phyloP scores from a whole-genome alignment of 805 yeast species.

The Blastobotrys peoriensis region DNA sequence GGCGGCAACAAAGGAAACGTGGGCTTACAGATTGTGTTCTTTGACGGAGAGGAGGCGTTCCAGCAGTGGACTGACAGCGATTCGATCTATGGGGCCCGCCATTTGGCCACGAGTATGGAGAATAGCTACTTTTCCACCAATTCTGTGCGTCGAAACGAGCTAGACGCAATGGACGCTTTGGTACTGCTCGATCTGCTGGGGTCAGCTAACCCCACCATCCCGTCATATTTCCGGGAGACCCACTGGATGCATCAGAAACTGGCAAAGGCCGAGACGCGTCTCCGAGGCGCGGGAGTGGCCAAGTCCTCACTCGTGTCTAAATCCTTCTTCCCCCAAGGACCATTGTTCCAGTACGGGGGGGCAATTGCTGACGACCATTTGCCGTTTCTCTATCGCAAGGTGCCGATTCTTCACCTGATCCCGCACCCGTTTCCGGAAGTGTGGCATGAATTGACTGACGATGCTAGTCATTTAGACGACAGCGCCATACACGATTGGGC shows the following conservation, averaged over 20 bases:
- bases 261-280: conserved; percentile 31
- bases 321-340: conserved; percentile 15
- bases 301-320: conserved; percentile 1
- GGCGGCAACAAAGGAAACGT: conserved; percentile 3
- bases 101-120: conserved; percentile 39
- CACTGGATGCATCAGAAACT: conserved; percentile 35
- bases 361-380: conserved; percentile 47
- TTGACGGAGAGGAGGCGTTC: conserved; percentile 62
- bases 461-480: conserved; percentile 38
- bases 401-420: conserved; percentile 47
- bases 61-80: conserved; percentile 45
- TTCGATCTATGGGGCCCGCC: conserved; percentile 52
- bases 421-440: conserved; percentile 44
- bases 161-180: conserved; percentile 38
- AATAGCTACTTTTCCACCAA: conserved; percentile 16
- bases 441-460: conserved; percentile 49
- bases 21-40: conserved; percentile 46
- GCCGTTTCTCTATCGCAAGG: conserved; percentile 43
- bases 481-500: conserved; percentile 43
- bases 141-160: conserved; percentile 14
- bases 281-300: conserved; percentile 17
- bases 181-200: conserved; percentile 51
- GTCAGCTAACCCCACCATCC: conserved; percentile 29
- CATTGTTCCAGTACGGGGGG: conserved; percentile 18
- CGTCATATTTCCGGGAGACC: conserved; percentile 41